Base-by-base conservation (phyloP, 2,329 filamentous ascomycete species). In the Ophiobolus disseminans region DNA sequence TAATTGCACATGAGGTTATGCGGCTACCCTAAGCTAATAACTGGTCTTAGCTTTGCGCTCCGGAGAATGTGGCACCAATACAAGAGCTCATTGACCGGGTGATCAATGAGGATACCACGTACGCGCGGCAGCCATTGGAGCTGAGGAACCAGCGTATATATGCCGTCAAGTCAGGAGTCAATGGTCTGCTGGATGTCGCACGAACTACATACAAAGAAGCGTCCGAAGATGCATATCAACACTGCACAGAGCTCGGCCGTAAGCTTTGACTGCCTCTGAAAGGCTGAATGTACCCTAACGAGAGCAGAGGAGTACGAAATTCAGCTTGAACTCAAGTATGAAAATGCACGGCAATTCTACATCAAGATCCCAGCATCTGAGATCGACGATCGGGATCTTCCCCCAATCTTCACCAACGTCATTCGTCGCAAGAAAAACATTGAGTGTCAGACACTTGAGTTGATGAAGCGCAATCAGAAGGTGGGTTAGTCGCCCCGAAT, bases 181-280 rank as follows among this genome's bases (percentile, higher is more conserved):
- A 90, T 60, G 90, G 90, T 2, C 82, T 97, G 47, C 82, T 97
- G 3, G 93, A 97, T 73, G 89, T 97, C 28, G 90, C 91, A 25
- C 84, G 92, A 4, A 88, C 91, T 63, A 91, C 90, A 0, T 97
- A 94, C 74, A 95, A 94, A 62, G 93, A 97, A 69, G 85, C 88
- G 1, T 94, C 87, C 4, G 83, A 88, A 39, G 90, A 96, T 69
- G 84, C 90, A 3, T 82, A 88, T 58, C 80, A 87, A 41, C 84
- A 93, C 67, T 80, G 93, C 2, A 80, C 83, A 17, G 80, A 85
- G 13, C 72, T 97, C 9, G 83, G 83, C 53, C 79, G 90, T 88
- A 71, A 46, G 76, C 54, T 22, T 11, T 13, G 3, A 14, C 5
- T 7, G 17, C 21, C 4, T 9, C 22, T 9, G 26, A 17, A 23